These are phyloP conservation scores for Geranomyces variabilis DNA, from an alignment of 192 early-diverging fungal species.

Conservation along the genomic window DNA sequence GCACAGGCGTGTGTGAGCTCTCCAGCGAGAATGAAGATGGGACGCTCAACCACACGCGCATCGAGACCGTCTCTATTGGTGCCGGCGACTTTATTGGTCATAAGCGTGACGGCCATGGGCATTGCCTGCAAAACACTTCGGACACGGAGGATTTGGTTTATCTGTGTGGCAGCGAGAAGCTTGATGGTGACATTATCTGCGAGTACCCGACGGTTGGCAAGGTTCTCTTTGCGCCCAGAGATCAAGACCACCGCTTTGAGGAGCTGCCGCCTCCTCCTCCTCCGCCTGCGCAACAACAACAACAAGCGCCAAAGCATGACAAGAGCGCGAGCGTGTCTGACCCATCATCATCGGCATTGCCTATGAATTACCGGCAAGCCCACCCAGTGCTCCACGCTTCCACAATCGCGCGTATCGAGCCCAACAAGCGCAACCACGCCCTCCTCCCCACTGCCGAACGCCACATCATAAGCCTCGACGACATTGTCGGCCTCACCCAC, in stretches of 20 bases:
- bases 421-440: not conserved
- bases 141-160: slow-evolving; percentile 17
- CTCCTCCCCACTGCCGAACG: not conserved
- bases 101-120: slow-evolving; percentile 19
- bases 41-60: not conserved
- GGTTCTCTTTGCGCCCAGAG: too few relatives aligned
- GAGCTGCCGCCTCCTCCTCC: too few relatives aligned
- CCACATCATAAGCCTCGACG: not conserved
- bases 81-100: slow-evolving; percentile 17
- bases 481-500: slow-evolving; percentile 8
- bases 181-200: not conserved
- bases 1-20: not conserved
- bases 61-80: slow-evolving; percentile 8
- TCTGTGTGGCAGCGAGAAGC: slow-evolving; percentile 7
- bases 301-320: too few relatives aligned
- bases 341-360: too few relatives aligned
- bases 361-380: not conserved
- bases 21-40: slow-evolving; percentile 2
- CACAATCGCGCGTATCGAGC: not conserved
- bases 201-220: not conserved
- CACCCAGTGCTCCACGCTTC: slow-evolving; percentile 2
- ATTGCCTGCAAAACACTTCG: not conserved
- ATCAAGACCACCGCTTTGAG: too few relatives aligned
- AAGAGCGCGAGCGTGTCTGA: too few relatives aligned
- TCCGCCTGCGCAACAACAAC: too few relatives aligned